Percentiles rank a stretch among this genome's conserved stretches.
These are phyloP conservation scores for Syncephalastrum racemosum DNA, from an alignment of 371 early-diverging fungal species.

Conservation along the genomic window DNA sequence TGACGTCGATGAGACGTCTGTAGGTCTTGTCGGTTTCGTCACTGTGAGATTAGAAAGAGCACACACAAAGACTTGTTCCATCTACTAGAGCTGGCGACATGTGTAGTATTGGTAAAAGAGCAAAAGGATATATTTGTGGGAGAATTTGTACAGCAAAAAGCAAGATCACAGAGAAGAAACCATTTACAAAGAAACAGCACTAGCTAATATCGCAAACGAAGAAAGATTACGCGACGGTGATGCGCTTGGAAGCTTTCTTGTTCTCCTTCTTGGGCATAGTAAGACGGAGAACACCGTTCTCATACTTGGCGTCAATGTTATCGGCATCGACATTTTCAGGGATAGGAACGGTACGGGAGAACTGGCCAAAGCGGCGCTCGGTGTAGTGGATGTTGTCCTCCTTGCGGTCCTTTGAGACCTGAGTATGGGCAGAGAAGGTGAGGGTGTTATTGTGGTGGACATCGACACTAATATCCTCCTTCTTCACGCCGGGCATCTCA, in stretches of 20 bases:
- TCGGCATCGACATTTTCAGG: conserved; percentile 49
- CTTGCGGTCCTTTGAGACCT: conserved; percentile 10
- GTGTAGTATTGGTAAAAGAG: no score
- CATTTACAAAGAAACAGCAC: no score
- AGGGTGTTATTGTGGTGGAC: conserved; percentile 11
- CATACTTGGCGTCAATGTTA: conserved; percentile 50
- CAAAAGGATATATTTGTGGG: no score
- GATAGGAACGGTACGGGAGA: conserved; percentile 50
- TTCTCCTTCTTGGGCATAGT: conserved; percentile 45
- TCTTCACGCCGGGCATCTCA: conserved; percentile 30
- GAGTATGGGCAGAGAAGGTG: conserved; percentile 21
- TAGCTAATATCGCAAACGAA: no score
- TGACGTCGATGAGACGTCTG: no score
- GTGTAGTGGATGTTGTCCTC: conserved; percentile 27
- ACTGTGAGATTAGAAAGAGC: no score
- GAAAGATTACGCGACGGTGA: conserved; percentile 9
- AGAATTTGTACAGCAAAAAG: no score
- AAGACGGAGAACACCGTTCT: conserved; percentile 59
- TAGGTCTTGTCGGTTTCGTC: no score
- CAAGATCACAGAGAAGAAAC: no score
- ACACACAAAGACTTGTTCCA: no score
- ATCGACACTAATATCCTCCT: conserved; percentile 32
- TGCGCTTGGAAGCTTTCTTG: conserved; percentile 6
- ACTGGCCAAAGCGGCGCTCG: conserved; percentile 55
- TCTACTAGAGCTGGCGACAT: no score